These are phyloP conservation scores for Saturnispora bothae DNA, from an alignment of 805 yeast genomes.

Conservation along the genomic window DNA sequence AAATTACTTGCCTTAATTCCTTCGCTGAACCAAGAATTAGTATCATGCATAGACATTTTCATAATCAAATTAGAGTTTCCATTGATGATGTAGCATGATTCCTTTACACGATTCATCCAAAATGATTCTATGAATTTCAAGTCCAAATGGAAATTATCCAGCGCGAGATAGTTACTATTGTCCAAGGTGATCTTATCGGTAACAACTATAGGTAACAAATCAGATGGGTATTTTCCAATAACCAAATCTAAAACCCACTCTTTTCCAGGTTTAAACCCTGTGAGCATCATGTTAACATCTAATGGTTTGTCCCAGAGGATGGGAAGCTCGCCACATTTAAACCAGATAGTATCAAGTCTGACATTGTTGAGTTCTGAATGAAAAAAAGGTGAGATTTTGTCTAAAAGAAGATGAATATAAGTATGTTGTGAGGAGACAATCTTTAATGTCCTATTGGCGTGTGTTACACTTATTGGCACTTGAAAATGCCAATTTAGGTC, in stretches of 20 bases:
- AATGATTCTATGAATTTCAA: slow-evolving; percentile 31
- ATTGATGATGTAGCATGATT: slow-evolving; percentile 61
- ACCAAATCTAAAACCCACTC: slow-evolving; percentile 39
- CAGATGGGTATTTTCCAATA: slow-evolving; percentile 28
- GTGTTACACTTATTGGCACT: no score
- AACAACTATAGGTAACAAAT: slow-evolving; percentile 28
- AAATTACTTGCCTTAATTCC: slow-evolving; percentile 21
- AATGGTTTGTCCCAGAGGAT: slow-evolving; percentile 70
- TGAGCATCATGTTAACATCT: slow-evolving; percentile 40
- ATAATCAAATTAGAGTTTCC: slow-evolving; percentile 78
- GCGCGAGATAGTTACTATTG: background rate
- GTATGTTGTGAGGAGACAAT: no score
- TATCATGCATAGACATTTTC: slow-evolving; percentile 56
- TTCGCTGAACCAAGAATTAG: slow-evolving; percentile 45
- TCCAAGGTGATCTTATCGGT: slow-evolving; percentile 3
- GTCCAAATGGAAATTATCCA: background rate
- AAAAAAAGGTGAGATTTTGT: background rate
- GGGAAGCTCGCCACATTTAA: background rate
- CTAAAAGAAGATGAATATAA: background rate
- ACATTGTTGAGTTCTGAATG: background rate
- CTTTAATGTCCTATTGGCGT: no score
- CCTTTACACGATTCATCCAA: slow-evolving; percentile 76
- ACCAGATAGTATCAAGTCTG: background rate
- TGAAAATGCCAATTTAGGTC: no score
- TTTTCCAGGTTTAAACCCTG: slow-evolving; percentile 5